Evolutionary conservation across 2,329 filamentous ascomycete genomes (phyloP).

Genomic region (Fusarium marasasianum): DNA sequence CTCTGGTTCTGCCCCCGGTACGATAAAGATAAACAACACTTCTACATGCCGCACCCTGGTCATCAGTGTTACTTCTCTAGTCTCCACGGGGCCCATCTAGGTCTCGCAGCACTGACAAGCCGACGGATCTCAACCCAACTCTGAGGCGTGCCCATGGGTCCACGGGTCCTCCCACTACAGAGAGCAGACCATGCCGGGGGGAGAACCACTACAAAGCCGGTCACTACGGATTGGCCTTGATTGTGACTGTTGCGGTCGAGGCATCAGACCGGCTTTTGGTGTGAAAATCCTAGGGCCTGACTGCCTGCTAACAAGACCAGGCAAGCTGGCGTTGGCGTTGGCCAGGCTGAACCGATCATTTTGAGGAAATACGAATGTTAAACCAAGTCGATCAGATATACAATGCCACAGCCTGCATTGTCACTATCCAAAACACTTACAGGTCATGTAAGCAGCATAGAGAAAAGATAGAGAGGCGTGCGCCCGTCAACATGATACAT

Average conservation of each 20-base stretch:
- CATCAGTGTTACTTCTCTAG: slow-evolving; percentile 45
- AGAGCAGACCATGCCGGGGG: slow-evolving; percentile 33
- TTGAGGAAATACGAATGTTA: background rate
- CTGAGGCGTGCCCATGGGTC: slow-evolving; percentile 47
- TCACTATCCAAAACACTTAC: background rate
- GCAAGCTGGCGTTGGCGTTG: background rate
- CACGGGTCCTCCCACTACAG: slow-evolving; percentile 43
- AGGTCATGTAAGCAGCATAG: slow-evolving; percentile 10
- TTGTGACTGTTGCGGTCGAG: slow-evolving; percentile 5
- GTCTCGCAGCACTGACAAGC: slow-evolving; percentile 53
- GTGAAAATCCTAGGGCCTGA: slow-evolving; percentile 9
- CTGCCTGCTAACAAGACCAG: slow-evolving; percentile 3
- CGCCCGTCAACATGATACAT: background rate
- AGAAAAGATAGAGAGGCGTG: background rate
- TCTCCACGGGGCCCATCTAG: slow-evolving; percentile 51
- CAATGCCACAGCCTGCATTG: background rate
- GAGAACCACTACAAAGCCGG: slow-evolving; percentile 24
- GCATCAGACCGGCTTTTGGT: slow-evolving; percentile 18
- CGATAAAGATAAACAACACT: slow-evolving; percentile 42
- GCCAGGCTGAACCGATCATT: background rate
- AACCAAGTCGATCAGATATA: background rate
- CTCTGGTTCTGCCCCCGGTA: background rate
- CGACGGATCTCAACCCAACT: slow-evolving; percentile 51
- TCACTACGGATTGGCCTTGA: slow-evolving; percentile 24
- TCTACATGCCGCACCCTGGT: slow-evolving; percentile 47